Evolutionary conservation across 306 rosid species (phyloP).

Genomic region (Castanopsis chinensis): DNA sequence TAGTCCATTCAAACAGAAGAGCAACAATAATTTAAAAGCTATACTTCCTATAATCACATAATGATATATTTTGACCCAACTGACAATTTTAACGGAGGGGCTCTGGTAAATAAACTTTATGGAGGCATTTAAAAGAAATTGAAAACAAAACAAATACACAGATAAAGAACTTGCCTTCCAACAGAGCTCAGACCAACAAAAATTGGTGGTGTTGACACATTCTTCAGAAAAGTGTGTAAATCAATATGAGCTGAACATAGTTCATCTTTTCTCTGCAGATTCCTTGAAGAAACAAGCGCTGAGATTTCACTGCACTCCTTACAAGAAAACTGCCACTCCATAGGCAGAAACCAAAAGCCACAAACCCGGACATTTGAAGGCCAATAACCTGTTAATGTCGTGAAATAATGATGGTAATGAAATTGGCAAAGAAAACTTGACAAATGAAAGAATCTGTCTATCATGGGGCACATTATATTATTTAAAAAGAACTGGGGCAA

Average conservation of each 20-base stretch:
- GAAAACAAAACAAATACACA: conserved; percentile 10
- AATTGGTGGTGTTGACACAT: conserved; percentile 37
- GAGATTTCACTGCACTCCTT: conserved; percentile 53
- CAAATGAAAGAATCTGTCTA: not conserved
- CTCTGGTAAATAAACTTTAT: not conserved
- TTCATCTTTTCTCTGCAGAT: conserved; percentile 28
- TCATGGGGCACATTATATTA: not conserved
- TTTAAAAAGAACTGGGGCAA: conserved; percentile 2
- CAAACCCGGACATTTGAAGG: conserved; percentile 60
- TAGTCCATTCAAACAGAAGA: too few relatives aligned
- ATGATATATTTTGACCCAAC: too few relatives aligned
- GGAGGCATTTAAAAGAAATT: conserved; percentile 13
- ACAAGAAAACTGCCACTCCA: conserved; percentile 82
- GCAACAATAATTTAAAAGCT: too few relatives aligned
- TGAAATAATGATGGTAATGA: not conserved
- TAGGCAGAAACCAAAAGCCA: conserved; percentile 85
- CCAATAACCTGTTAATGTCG: conserved; percentile 64
- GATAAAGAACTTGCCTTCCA: conserved; percentile 56
- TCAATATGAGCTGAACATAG: conserved; percentile 56
- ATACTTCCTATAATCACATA: too few relatives aligned
- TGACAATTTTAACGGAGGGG: too few relatives aligned
- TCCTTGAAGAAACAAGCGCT: conserved; percentile 29
- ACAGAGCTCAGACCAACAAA: conserved; percentile 77
- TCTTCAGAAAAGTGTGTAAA: conserved; percentile 48
- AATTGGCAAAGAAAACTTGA: not conserved